Evolutionary conservation across 768 basidiomycete species (phyloP), one percentile per base, ranked within the genome.

Genomic region (Podaxis mareebaensis): DNA sequence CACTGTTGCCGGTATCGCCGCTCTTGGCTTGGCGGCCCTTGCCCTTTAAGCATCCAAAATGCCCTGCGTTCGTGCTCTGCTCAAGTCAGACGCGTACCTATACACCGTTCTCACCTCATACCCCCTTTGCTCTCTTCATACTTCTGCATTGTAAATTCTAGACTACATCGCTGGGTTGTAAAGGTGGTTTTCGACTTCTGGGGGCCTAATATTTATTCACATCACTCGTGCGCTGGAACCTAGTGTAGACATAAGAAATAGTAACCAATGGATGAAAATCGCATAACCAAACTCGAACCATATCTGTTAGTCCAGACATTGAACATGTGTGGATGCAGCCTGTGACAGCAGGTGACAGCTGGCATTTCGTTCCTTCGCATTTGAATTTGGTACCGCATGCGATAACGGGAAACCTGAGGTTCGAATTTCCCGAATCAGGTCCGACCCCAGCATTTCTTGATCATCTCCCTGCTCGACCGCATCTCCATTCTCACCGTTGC

Each of bases 21-120:
- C 79, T 61, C 69, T 80, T 54, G 81, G 77, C 53, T 72, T 80
- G 61, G 74, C 78, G 24, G 81, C 81, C 5, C 71, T 84, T 66
- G 74, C 74, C 39, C 79, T 85, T 67, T 85, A 75, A 79, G 62
- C 62, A 46, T 11, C 44, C 28, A 30, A 20, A 48, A 48, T 20
- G 13, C 13, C 24, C 17, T 15, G 30, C 0, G 3, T 28, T 22
- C 22, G 24, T 5, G 11, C 26, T 51, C 26, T 51, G 26, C 49
- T 46, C 2, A 46, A 17, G 44, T n/a, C 44, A 46, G 44, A 46
- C 44, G 20, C 40, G 40, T 15, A 17, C 20, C 4, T 6, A 1
- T 46, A n/a, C 20, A 8, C 20, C 44, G 20, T 8, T 20, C 44
- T 17, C 7, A 20, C 44, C 20, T 46, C 7, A 46, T 46, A 46